Evolutionary conservation across 495 filamentous ascomycete genomes (phyloP), one percentile per base, ranked within the genome.

Genomic region (Poronia punctata): DNA sequence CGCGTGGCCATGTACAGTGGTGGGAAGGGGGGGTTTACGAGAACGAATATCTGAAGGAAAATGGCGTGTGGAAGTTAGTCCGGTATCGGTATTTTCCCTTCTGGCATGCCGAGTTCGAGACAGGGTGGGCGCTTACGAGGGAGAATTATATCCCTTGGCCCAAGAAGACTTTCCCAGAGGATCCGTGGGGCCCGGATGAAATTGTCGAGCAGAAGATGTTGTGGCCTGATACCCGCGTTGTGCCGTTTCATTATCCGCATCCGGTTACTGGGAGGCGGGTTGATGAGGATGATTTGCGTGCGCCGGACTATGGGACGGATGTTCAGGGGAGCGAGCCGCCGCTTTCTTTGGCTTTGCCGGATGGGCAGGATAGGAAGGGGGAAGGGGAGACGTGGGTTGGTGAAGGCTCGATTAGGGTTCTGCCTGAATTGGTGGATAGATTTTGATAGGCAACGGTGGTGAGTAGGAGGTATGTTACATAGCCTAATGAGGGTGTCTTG

Each of bases 41-140:
- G 58, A 76, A 76, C 48, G 72, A 76, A 53, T 76, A 76, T 52
- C 65, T 74, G 54, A 76, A 76, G 57, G 70, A 76, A 45, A 55
- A 69, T 45, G 72, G 72, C 11, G 58, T 63, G 19, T 76, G 72
- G 72, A 73, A 72, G 60, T 59, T 76, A 27, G 72, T 71, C 52
- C 53, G 70, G 17, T 65, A 74, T 45, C 65, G 69, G 34, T 75
- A 76, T 50, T 76, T 75, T 45, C 71, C 71, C 5, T 74, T 74
- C 56, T 74, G 72, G 72, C 71, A 76, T 49, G 70, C 70, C 22
- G 64, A 69, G 25, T 64, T 68, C 43, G 68, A 71, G 53, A 61
- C 60, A 16, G 71, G 72, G 7, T 76, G 72, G 72, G 62, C 60
- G 11, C 53, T 71, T 40, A 75, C 69, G 11, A 69, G 66, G 49